Conservation (phyloP, 768 basidiomycete genomes). For the Phylloporus arenicola region DNA sequence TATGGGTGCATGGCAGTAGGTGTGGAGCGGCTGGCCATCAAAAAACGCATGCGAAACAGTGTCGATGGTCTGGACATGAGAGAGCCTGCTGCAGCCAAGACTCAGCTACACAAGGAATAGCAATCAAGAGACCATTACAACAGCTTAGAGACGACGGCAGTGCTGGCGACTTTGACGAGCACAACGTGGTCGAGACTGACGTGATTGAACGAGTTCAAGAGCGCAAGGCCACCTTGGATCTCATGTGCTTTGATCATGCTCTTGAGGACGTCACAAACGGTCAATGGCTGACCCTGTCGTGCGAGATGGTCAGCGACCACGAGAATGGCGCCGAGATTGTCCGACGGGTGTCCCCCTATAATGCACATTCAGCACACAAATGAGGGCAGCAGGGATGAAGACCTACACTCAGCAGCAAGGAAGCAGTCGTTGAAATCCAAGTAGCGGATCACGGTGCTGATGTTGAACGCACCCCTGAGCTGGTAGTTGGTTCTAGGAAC, state of each 20-base stretch:
- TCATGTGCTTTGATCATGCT: constrained; percentile 96
- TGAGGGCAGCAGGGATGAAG: too few species aligned
- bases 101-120: neutral
- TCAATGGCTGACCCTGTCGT: constrained; percentile 71
- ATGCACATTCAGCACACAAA: constrained; percentile 1
- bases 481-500: constrained; percentile 85
- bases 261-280: constrained; percentile 79
- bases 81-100: constrained; percentile 47
- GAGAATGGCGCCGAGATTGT: constrained; percentile 90
- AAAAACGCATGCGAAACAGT: constrained; percentile 93
- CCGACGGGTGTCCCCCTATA: constrained; percentile 88
- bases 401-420: constrained; percentile 81
- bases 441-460: constrained; percentile 91
- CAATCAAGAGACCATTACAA: constrained; percentile 38
- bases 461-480: constrained; percentile 93
- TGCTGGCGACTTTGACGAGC: constrained; percentile 93
- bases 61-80: constrained; percentile 81
- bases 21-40: constrained; percentile 88
- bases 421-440: constrained; percentile 93
- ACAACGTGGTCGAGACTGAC: constrained; percentile 94
- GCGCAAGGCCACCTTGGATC: constrained; percentile 86
- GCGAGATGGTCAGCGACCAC: constrained; percentile 89
- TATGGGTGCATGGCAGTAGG: constrained; percentile 95
- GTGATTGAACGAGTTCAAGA: constrained; percentile 91
- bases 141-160: constrained; percentile 89